A percentile compares a stretch with the other conserved stretches of the same genome.
Conservation (phyloP, 1,284 basidiomycete species). For the Sanghuangporus sanghuang region DNA sequence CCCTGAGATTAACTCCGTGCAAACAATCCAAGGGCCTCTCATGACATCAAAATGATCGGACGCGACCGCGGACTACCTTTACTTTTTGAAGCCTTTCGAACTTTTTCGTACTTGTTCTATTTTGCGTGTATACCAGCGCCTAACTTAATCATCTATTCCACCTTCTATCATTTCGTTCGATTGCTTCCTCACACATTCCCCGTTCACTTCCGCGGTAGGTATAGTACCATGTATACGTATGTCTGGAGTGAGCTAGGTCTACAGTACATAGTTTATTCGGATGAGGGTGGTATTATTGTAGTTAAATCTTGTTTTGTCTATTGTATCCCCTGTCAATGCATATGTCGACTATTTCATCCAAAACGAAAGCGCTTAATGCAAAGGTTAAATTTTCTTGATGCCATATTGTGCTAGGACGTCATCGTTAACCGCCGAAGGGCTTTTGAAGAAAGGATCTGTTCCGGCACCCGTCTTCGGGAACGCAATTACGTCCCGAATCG, state of each 20-base stretch:
- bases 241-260: neutral
- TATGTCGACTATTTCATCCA: neutral
- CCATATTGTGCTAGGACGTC: constrained; percentile 62
- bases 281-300: neutral
- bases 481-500: constrained; percentile 93
- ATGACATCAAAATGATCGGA: neutral
- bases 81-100: neutral
- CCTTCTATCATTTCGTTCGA: neutral
- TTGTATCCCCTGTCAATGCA: neutral
- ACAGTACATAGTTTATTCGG: neutral
- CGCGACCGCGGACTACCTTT: neutral
- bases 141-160: neutral
- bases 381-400: constrained; percentile 32
- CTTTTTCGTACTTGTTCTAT: neutral
- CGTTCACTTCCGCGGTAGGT: too few relatives aligned
- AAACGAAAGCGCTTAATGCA: neutral
- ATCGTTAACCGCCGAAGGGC: constrained; percentile 60
- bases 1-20: neutral
- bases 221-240: neutral
- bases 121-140: neutral
- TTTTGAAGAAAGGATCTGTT: constrained; percentile 85
- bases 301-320: neutral
- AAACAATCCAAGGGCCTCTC: neutral
- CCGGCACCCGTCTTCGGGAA: constrained; percentile 89
- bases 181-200: neutral